These are phyloP conservation scores for Ehretia macrophylla DNA, from an alignment of 257 asterid genomes.

Conservation along the genomic window DNA sequence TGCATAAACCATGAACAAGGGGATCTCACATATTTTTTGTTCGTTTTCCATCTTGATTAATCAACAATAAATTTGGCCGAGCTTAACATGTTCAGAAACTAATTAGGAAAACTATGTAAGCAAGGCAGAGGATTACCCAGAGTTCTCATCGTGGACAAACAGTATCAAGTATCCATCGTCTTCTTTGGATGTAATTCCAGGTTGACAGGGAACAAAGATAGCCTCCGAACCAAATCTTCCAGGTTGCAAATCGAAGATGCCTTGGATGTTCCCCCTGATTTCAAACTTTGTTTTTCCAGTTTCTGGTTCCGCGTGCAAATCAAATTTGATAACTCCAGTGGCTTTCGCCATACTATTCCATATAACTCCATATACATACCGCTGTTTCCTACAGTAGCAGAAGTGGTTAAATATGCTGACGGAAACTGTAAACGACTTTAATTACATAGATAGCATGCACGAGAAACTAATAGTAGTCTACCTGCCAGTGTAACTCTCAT, in stretches of 20 bases:
- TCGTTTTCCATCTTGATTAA: too few relatives aligned
- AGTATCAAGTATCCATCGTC: conserved; percentile 94
- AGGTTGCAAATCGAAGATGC: conserved; percentile 80
- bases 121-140: conserved; percentile 54
- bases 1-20: too few relatives aligned
- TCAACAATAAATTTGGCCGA: too few relatives aligned
- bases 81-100: too few relatives aligned
- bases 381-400: conserved; percentile 62
- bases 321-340: conserved; percentile 78
- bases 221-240: conserved; percentile 95
- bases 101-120: too few relatives aligned
- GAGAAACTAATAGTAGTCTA: conserved; percentile 11
- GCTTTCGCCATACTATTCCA: conserved; percentile 79
- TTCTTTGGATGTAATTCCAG: conserved; percentile 72
- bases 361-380: conserved; percentile 75
- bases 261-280: conserved; percentile 84
- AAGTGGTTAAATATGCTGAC: background rate
- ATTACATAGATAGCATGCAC: too few relatives aligned
- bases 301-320: conserved; percentile 81
- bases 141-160: conserved; percentile 77
- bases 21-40: too few relatives aligned
- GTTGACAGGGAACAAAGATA: conserved; percentile 66
- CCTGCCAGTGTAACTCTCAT: conserved; percentile 94
- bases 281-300: conserved; percentile 75
- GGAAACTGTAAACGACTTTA: too few relatives aligned